Percentiles rank a stretch among this genome's conserved stretches.
Conservation (phyloP, 768 basidiomycete species). For the Leccinum disarticulatum region DNA sequence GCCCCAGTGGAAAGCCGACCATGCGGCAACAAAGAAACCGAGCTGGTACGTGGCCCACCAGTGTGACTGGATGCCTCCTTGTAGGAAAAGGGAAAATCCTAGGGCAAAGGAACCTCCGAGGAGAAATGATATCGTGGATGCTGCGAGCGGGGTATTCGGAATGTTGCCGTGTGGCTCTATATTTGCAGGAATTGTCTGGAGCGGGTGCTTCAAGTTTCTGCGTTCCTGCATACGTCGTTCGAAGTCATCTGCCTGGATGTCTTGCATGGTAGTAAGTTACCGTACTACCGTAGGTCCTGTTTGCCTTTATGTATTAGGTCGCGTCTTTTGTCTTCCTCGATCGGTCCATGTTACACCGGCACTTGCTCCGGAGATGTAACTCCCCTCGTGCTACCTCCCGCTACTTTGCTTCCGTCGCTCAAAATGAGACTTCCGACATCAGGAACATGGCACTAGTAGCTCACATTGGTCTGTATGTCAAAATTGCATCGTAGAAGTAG, state of each 20-base stretch:
- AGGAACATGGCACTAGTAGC: slow-evolving; percentile 89
- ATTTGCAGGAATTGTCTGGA: slow-evolving; percentile 55
- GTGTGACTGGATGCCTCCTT: slow-evolving; percentile 42
- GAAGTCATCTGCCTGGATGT: slow-evolving; percentile 33
- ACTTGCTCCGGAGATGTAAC: slow-evolving; percentile 13
- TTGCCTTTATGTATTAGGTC: slow-evolving; percentile 23
- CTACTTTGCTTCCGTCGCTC: slow-evolving; percentile 22
- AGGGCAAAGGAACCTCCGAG: slow-evolving; percentile 72
- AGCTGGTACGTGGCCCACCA: slow-evolving; percentile 77
- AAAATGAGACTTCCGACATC: slow-evolving; percentile 40
- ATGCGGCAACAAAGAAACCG: slow-evolving; percentile 79
- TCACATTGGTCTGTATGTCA: slow-evolving; percentile 64
- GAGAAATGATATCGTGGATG: slow-evolving; percentile 77
- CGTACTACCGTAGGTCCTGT: neutral
- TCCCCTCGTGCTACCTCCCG: slow-evolving; percentile 12
- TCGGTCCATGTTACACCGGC: slow-evolving; percentile 22
- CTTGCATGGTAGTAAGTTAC: slow-evolving; percentile 28
- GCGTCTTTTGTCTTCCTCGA: neutral
- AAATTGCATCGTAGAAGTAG: neutral
- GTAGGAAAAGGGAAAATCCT: slow-evolving; percentile 50
- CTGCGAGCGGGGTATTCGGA: slow-evolving; percentile 88
- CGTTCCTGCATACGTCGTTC: slow-evolving; percentile 48
- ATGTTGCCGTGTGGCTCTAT: slow-evolving; percentile 50
- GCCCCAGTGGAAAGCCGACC: slow-evolving; percentile 88
- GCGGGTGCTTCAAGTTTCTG: slow-evolving; percentile 35